These are phyloP conservation scores for Gossypium schwendimanii DNA, from an alignment of 441 rosid genomes.

Conservation along the genomic window DNA sequence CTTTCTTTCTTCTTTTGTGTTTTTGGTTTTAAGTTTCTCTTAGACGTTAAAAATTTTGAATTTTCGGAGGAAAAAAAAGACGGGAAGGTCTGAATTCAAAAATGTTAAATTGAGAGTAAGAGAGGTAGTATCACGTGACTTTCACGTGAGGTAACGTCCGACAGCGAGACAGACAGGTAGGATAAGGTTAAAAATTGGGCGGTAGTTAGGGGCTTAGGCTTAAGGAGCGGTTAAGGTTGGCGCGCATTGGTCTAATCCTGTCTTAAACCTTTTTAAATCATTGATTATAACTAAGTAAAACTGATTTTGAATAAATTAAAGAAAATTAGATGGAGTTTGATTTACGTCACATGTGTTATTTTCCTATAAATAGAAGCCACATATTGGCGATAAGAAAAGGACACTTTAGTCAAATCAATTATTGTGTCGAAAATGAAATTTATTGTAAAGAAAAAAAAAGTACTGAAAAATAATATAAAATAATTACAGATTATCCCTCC, in stretches of 20 bases:
- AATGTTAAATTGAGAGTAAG: conserved; percentile 17
- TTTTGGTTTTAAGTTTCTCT: not conserved
- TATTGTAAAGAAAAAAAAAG: too few species aligned
- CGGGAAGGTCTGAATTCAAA: conserved; percentile 56
- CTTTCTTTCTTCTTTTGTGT: not conserved
- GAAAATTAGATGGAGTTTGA: not conserved
- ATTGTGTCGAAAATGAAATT: too few species aligned
- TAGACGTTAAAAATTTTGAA: conserved; percentile 19
- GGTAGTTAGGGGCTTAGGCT: not conserved
- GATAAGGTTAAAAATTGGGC: not conserved
- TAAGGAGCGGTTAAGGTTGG: not conserved
- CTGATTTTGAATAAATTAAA: not conserved
- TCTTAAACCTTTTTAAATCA: not conserved
- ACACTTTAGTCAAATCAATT: not conserved
- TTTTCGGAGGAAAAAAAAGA: conserved; percentile 26
- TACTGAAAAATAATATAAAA: too few species aligned
- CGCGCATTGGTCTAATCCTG: not conserved
- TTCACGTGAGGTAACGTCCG: conserved; percentile 25
- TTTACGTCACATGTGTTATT: not conserved
- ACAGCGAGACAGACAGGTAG: not conserved
- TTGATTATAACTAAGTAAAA: not conserved
- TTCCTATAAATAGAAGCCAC: not conserved
- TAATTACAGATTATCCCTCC: too few species aligned
- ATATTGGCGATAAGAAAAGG: not conserved
- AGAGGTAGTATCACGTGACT: conserved; percentile 30